Base-by-base conservation (phyloP, 192 early-diverging fungal genomes). In the Backusella sp. region DNA sequence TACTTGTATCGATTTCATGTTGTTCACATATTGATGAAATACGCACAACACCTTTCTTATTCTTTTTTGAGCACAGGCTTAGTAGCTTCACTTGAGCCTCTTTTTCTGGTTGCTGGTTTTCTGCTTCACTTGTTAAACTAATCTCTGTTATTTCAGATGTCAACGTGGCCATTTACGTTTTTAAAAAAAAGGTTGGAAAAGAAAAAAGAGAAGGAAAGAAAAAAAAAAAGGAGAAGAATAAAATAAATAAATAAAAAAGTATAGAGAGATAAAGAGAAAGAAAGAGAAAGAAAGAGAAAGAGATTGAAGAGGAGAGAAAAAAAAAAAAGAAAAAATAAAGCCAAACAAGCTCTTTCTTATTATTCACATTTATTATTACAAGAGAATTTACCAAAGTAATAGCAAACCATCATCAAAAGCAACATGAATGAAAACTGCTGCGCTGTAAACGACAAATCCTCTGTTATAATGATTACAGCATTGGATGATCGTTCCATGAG, bases 301-400 rank as follows among this genome's bases (percentile, higher is more conserved):
- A 21, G 17, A 21, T 53, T 53, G n/a, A 53, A 53, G 52, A 53
- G 52, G 52, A 53, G 52, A 53, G n/a, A 53, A 42, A 23, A 53
- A 42, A 23, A 66, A 65, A 21, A 14, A 72, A 65, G 44, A 59
- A 32, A 3, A 32, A 52, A 35, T 2, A 39, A 28, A 37, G 32
- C 32, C 32, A 32, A 32, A 32, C 32, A 32, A 32, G 32, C 32
- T 32, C 9, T 69, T 21, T 12, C 12, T 32, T 21, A 14, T 34
- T 37, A 36, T 71, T 52, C 23, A 68, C 26, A 66, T 75, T 35
- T n/a, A 65, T 66, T 68, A 21, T 21, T 67, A 56, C 75, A 76
- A 26, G 80, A 77, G 34, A 82, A 72, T 42, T 82, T 82, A 68
- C 80, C 77, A 39, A 78, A 66, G 32, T 82, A 82, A 35, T 82